Base-by-base conservation (phyloP, 2,329 filamentous ascomycete genomes). In the Pestalotiopsis sp. region DNA sequence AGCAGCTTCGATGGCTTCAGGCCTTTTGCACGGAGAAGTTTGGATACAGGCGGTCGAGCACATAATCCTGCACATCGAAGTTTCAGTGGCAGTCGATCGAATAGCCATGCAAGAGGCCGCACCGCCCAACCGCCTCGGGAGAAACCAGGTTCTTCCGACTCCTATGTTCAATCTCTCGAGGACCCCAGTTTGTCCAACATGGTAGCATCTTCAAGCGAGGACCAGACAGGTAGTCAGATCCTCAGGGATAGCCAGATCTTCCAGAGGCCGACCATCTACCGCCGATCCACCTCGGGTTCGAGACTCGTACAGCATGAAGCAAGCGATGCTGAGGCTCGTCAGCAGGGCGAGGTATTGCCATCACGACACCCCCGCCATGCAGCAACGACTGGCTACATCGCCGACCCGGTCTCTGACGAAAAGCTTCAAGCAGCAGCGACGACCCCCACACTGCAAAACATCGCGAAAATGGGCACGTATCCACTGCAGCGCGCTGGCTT, bases 221-320 rank as follows among this genome's bases (percentile, higher is more conserved):
- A 95, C 68, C 91, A 92, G 62, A 97, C 95, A 3, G 95, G 93
- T 2, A 98, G 95, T 77, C 94, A 97, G 79, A 98, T 98, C 49
- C 82, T 99, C 9, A 88, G 89, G 66, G 90, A 93, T 41, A 98
- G 94, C 73, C 93, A 96, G 73, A 92, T 98, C 9, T 98, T 99
- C 75, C 90, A 92, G 72, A 91, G 90, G 31, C 94, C 94, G 17
- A 93, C 91, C 0, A 88, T 94, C 75, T 52, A 67, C 12, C 85
- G 82, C 31, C 83, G 84, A 11, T 86, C 86, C 0, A 77, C 76
- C 1, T 86, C 85, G 0, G 77, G 79, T 0, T 80, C 80, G 2
- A 77, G 77, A 20, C 71, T 70, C 36, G 69, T 69, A 23, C 56
- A 59, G 17, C 56, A 59, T 13, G 14, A 62, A 62, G 13, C 31